Evolutionary conservation across 768 basidiomycete species (phyloP), one percentile per base, ranked within the genome.

Genomic region (Calocera viscosa): DNA sequence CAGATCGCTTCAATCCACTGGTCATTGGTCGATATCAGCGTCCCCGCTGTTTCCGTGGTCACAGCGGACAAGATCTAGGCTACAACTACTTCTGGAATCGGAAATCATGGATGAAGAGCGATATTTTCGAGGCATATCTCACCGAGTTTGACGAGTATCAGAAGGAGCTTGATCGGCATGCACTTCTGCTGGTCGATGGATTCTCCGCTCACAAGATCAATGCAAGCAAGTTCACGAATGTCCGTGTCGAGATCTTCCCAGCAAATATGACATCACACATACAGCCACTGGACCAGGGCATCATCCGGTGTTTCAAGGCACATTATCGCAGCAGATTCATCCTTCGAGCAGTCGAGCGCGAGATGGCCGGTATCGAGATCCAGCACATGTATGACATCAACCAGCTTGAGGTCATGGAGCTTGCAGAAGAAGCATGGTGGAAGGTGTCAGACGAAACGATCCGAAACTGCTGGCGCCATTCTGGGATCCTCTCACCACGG

Each of bases 81-180:
- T 77, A 79, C 67, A 73, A 77, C 71, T 80, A 80, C 67, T 67
- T 69, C 3, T 72, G 74, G 68, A 79, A 80, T 19, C 43, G 5
- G 68, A 80, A 71, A 63, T 75, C 77, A 7, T 79, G 78, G 78
- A 79, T 80, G 79, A 79, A 73, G 49, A 34, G 68, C 16, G 68
- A 67, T 2, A 63, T 78, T 0, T 80, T 75, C 68, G 71, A 78
- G 67, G 76, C 77, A 73, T 78, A 49, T 64, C 74, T 79, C 64
- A 73, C 69, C 39, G 49, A 68, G 17, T 67, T 72, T 49, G 73
- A 77, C 66, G 28, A 67, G n/a, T 35, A 78, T 41, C 71, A 77
- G 71, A 65, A 49, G 5, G 7, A 38, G 1, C 38, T 70, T 65
- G 68, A 72, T 7, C 64, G 72, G 0, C 64, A 75, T 24, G 72